Conservation (phyloP, 1,139 yeast genomes). For the Eremothecium gossypii region DNA sequence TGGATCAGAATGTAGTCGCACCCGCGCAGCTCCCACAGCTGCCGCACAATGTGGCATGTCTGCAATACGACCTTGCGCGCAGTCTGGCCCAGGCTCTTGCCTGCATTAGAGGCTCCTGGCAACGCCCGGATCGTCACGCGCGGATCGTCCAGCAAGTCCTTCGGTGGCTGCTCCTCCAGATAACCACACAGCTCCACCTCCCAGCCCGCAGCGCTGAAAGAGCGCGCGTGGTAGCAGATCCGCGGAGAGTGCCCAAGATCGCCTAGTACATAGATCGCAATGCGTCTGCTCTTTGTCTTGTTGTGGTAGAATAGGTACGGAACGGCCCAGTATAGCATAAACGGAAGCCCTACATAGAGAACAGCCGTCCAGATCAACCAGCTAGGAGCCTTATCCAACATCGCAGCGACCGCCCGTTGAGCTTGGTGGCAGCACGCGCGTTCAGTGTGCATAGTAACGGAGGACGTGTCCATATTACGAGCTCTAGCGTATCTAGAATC, state of each 20-base stretch:
- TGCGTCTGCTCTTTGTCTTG: constrained; percentile 38
- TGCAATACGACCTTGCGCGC: constrained; percentile 52
- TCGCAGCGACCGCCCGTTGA: neutral
- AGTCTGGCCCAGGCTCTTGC: constrained; percentile 44
- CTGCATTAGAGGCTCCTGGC: constrained; percentile 9
- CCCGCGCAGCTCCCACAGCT: constrained; percentile 50
- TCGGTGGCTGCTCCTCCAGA: constrained; percentile 48
- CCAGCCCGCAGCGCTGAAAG: constrained; percentile 61
- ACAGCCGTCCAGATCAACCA: constrained; percentile 26
- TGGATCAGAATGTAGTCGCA: constrained; percentile 69
- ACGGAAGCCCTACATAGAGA: constrained; percentile 33
- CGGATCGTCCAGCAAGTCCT: constrained; percentile 40
- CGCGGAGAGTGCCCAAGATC: constrained; percentile 95
- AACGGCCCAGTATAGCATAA: constrained; percentile 28
- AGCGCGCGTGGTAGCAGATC: constrained; percentile 82
- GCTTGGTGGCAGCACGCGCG: too few species aligned
- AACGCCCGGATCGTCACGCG: constrained; percentile 44
- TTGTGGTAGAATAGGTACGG: constrained; percentile 30
- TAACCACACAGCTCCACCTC: constrained; percentile 84
- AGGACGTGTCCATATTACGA: too few species aligned
- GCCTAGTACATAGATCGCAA: constrained; percentile 78
- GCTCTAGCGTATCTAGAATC: too few species aligned
- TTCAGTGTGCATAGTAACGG: too few species aligned
- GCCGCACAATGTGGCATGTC: constrained; percentile 35
- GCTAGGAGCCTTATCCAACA: constrained; percentile 8